Conservation (phyloP, 805 yeast genomes). For the Zygoascus biomembranicola region DNA sequence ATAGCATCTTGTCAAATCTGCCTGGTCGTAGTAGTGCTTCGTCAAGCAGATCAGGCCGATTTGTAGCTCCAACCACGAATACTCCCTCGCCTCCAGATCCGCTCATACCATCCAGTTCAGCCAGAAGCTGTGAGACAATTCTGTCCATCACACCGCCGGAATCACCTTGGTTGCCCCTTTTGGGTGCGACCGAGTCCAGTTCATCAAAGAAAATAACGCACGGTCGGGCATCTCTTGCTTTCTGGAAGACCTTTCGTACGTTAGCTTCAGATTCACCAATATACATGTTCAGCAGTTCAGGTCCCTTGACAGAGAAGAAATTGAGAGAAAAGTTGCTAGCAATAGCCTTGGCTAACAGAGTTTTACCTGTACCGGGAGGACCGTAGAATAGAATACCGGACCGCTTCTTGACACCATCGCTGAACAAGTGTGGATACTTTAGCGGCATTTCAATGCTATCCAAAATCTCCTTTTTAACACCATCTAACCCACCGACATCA, state of each 20-base stretch:
- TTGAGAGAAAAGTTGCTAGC: constrained; percentile 92
- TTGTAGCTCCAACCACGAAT: constrained; percentile 98
- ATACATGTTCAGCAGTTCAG: constrained; percentile 93
- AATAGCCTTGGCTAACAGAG: constrained; percentile 90
- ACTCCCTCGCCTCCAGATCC: constrained; percentile 77
- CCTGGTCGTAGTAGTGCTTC: constrained; percentile 93
- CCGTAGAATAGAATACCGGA: constrained; percentile 94
- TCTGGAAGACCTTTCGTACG: constrained; percentile 87
- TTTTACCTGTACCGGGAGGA: constrained; percentile 98
- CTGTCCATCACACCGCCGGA: constrained; percentile 99
- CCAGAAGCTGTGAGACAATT: constrained; percentile 88
- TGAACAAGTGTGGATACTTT: constrained; percentile 83
- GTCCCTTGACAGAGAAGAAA: constrained; percentile 95
- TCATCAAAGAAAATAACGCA: constrained; percentile 98
- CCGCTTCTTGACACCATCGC: constrained; percentile 84
- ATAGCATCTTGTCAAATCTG: constrained; percentile 90
- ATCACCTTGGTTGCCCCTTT: constrained; percentile 97
- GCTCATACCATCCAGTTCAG: constrained; percentile 96
- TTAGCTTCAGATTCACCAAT: constrained; percentile 98
- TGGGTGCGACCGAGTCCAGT: constrained; percentile 95
- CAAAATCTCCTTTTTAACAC: constrained; percentile 83
- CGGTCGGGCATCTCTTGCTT: constrained; percentile 93
- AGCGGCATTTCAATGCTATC: constrained; percentile 96
- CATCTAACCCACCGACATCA: constrained; percentile 91
- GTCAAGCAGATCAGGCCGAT: constrained; percentile 89